Base-by-base conservation (phyloP, 306 rosid genomes). In the Begonia fuchsioides region DNA sequence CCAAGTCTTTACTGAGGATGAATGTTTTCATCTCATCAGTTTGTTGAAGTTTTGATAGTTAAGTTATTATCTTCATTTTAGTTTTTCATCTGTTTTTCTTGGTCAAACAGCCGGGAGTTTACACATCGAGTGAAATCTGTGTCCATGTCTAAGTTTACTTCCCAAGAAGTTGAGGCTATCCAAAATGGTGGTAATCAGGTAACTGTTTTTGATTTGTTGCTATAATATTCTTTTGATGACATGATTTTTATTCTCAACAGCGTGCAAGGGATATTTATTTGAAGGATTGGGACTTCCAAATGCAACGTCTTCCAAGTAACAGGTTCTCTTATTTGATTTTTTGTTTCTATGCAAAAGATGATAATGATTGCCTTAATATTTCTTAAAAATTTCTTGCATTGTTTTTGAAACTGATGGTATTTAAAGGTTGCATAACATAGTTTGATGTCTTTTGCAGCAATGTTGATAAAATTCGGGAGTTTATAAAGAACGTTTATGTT, bases 51-150 rank as follows among this genome's bases (percentile, higher is more conserved):
- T 26, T 26, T 26, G 8, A 26, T 26, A 8, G 8, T 26, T 26
- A 26, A 26, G 35, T 26, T 26, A 26, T 26, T 8, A 26, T 26
- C 35, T 26, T 26, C 35, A 26, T 26, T 26, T 26, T 5, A 26
- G 7, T 16, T 32, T 16, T 6, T 56, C 17, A 17, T 57, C 15
- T 16, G 38, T 44, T 44, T 20, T 45, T 43, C 52, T 62, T 55
- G 54, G 68, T 56, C 39, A 15, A 57, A 51, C 73, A 87, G 96
- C 61, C 96, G 96, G 9, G 96, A 87, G 57, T 87, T 87, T 74
- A 87, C 96, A 51, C 96, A 87, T 67, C 94, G 96, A 44, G 96
- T 87, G 65, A 87, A 87, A 81, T 87, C 96, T 12, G 96, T 87
- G 15, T 87, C 96, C 15, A 83, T 87, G 96, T 70, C 94, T 12